phyloP scores from a whole-genome alignment of 257 asterid species.

The Cynanchum wilfordii region DNA sequence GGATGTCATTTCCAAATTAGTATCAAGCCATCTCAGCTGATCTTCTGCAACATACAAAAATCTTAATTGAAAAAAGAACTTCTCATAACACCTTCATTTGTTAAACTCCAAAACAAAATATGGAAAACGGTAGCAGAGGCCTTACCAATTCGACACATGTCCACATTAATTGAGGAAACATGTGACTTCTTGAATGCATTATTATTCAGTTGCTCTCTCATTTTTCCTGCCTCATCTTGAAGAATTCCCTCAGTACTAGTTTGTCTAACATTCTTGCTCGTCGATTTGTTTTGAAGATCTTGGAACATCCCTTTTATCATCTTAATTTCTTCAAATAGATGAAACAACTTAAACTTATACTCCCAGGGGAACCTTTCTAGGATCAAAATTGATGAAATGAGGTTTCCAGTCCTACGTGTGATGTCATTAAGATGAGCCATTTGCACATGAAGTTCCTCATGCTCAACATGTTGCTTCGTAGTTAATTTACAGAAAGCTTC shows the following conservation, averaged over 20 bases:
- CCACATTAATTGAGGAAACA: not conserved
- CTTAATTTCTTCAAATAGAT: not conserved
- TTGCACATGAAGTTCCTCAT: not conserved
- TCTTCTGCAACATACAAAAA: not conserved
- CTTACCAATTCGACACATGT: not conserved
- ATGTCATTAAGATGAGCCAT: not conserved
- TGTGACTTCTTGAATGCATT: too few relatives aligned
- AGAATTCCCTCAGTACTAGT: too few relatives aligned
- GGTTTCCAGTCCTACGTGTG: not conserved
- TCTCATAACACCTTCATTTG: not conserved
- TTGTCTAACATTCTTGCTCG: not conserved
- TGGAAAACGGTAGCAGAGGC: not conserved
- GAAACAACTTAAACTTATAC: not conserved
- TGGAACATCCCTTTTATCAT: not conserved
- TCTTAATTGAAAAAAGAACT: too few relatives aligned
- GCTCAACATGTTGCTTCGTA: not conserved
- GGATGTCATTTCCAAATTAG: not conserved
- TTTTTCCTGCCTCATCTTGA: too few relatives aligned
- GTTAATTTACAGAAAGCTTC: not conserved
- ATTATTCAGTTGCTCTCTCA: too few relatives aligned
- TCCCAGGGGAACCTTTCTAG: not conserved
- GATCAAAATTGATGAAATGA: not conserved
- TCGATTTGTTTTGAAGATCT: not conserved
- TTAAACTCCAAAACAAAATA: too few relatives aligned
- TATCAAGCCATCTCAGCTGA: too few relatives aligned